Evolutionary conservation across 306 rosid genomes (phyloP).

Genomic region (Vigna angularis): DNA sequence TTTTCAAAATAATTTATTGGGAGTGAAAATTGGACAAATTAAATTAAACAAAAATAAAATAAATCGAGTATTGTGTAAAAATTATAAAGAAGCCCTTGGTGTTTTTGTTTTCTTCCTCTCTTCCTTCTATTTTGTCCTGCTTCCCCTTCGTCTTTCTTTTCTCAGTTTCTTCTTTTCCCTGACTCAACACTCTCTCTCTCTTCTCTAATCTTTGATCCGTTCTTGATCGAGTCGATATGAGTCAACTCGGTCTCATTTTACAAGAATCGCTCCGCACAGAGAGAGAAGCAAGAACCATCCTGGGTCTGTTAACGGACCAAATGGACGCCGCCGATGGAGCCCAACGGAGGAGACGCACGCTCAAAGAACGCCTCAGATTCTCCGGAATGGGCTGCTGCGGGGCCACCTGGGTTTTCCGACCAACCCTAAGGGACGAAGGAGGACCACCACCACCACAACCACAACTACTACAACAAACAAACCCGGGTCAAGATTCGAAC

Average conservation of each 20-base stretch:
- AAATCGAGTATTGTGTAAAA: too few species aligned
- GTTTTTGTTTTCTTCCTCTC: too few species aligned
- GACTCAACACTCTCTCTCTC: neutral
- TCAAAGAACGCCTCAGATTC: constrained; percentile 83
- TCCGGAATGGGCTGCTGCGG: constrained; percentile 86
- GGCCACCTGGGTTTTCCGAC: constrained; percentile 73
- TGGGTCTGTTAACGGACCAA: constrained; percentile 68
- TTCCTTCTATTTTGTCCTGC: too few species aligned
- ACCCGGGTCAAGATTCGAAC: constrained; percentile 45
- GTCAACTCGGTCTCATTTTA: constrained; percentile 76
- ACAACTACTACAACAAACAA: neutral
- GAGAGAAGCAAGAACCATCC: constrained; percentile 68
- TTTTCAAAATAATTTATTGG: too few species aligned
- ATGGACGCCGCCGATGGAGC: constrained; percentile 63
- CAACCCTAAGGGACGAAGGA: constrained; percentile 31
- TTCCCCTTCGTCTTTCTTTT: too few species aligned
- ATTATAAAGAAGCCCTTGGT: too few species aligned
- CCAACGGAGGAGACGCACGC: constrained; percentile 57
- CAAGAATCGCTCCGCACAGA: constrained; percentile 74
- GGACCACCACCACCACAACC: neutral
- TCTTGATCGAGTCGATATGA: constrained; percentile 48
- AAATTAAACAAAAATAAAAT: too few species aligned
- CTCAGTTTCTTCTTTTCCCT: neutral
- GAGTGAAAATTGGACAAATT: too few species aligned
- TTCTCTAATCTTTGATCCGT: too few species aligned